A percentile compares a stretch with the other conserved stretches of the same genome.
These are phyloP conservation scores for Pseudopithomyces maydicus DNA, from an alignment of 2,329 filamentous ascomycete species.

Conservation along the genomic window DNA sequence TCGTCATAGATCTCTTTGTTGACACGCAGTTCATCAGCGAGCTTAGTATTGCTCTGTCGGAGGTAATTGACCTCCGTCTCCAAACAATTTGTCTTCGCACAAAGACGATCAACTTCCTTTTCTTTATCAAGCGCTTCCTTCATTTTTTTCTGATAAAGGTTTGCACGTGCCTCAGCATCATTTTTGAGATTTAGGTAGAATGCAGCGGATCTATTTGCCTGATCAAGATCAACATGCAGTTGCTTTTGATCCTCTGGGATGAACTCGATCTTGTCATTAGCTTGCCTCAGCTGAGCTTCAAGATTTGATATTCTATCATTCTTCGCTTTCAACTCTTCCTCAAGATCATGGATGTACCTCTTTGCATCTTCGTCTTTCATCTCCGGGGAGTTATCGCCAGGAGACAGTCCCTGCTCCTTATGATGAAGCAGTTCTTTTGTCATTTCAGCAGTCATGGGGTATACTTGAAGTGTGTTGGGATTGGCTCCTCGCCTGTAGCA, in stretches of 20 bases:
- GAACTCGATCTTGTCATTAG: not conserved
- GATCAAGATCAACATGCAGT: not conserved
- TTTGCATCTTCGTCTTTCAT: not conserved
- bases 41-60: not conserved
- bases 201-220: not conserved
- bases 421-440: not conserved
- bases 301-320: not conserved
- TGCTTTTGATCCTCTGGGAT: not conserved
- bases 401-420: not conserved
- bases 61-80: conserved; percentile 1
- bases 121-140: conserved; percentile 4
- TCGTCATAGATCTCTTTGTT: not conserved
- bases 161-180: conserved; percentile 1
- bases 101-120: not conserved
- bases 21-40: not conserved
- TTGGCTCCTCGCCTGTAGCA: too few species aligned
- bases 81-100: conserved; percentile 1
- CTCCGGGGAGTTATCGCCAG: not conserved
- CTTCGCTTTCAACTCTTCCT: not conserved
- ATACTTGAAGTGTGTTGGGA: too few species aligned
- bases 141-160: conserved; percentile 1
- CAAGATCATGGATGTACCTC: not conserved
- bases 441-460: too few species aligned
- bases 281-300: not conserved
- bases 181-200: conserved; percentile 4